phyloP scores from a whole-genome alignment of 2,329 filamentous ascomycete species.

The Dothiorella sarmentorum region DNA sequence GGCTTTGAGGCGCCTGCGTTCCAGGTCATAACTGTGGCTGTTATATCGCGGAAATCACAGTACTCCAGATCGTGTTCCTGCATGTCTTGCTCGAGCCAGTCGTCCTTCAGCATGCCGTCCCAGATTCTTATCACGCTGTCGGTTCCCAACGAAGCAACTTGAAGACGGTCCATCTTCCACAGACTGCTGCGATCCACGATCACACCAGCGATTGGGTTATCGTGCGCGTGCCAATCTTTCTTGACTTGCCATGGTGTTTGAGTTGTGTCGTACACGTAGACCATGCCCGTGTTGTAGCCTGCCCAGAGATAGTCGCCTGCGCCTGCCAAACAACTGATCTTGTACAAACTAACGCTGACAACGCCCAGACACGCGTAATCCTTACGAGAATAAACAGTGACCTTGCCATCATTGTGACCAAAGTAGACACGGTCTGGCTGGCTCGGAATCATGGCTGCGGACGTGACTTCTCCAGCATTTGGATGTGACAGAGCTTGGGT shows the following conservation, averaged over 20 bases:
- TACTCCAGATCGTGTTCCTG: slow-evolving; percentile 77
- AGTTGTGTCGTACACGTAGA: slow-evolving; percentile 85
- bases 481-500: slow-evolving; percentile 67
- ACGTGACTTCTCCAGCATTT: slow-evolving; percentile 80
- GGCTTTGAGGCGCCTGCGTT: slow-evolving; percentile 97
- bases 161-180: slow-evolving; percentile 78
- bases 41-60: slow-evolving; percentile 80
- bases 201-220: slow-evolving; percentile 75
- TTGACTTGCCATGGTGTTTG: slow-evolving; percentile 81
- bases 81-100: slow-evolving; percentile 92
- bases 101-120: slow-evolving; percentile 90
- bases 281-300: slow-evolving; percentile 88
- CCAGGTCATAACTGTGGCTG: slow-evolving; percentile 84
- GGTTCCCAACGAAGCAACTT: slow-evolving; percentile 81
- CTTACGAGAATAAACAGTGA: slow-evolving; percentile 81
- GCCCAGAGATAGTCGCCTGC: slow-evolving; percentile 86
- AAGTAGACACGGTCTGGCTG: slow-evolving; percentile 80
- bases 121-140: slow-evolving; percentile 82
- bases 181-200: slow-evolving; percentile 75
- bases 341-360: slow-evolving; percentile 86
- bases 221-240: slow-evolving; percentile 94
- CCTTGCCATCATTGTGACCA: slow-evolving; percentile 88
- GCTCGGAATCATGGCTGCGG: slow-evolving; percentile 70
- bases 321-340: slow-evolving; percentile 82
- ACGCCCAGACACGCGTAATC: slow-evolving; percentile 76